Percentiles rank a stretch among this genome's conserved stretches.
phyloP scores from a whole-genome alignment of 1,139 yeast species.

The Blastobotrys illinoisensis region DNA sequence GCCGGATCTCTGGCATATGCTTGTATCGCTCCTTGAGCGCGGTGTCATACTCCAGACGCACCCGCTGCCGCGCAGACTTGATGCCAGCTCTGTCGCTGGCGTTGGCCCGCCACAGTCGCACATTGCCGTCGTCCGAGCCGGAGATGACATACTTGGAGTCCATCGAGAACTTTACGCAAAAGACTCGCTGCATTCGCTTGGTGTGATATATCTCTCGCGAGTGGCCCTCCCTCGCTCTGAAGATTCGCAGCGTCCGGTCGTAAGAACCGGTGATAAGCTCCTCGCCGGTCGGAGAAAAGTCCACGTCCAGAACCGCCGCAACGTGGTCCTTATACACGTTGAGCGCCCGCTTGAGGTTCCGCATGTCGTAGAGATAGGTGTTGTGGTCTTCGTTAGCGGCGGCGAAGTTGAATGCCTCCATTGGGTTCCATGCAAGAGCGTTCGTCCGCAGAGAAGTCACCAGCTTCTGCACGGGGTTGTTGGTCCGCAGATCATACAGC shows the following conservation, averaged over 20 bases:
- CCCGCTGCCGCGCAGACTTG: slow-evolving; percentile 72
- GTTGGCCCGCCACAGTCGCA: slow-evolving; percentile 84
- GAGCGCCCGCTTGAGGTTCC: slow-evolving; percentile 71
- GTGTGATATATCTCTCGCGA: slow-evolving; percentile 94
- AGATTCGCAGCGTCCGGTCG: slow-evolving; percentile 87
- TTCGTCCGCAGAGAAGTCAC: slow-evolving; percentile 80
- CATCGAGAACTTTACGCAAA: slow-evolving; percentile 76
- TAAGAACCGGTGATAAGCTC: slow-evolving; percentile 94
- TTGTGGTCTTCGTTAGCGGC: slow-evolving; percentile 94
- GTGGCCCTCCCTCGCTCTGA: slow-evolving; percentile 73
- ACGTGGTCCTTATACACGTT: slow-evolving; percentile 94
- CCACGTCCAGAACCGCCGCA: slow-evolving; percentile 90
- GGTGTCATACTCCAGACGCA: slow-evolving; percentile 82
- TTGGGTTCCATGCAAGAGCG: slow-evolving; percentile 92
- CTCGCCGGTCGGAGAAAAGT: slow-evolving; percentile 94
- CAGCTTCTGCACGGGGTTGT: slow-evolving; percentile 86
- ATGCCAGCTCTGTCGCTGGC: slow-evolving; percentile 82
- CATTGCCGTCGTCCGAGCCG: slow-evolving; percentile 95
- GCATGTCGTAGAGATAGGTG: slow-evolving; percentile 92
- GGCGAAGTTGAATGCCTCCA: slow-evolving; percentile 93
- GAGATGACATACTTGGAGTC: slow-evolving; percentile 82
- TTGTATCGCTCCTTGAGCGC: slow-evolving; percentile 89
- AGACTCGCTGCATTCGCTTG: slow-evolving; percentile 93
- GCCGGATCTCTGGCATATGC: slow-evolving; percentile 91
- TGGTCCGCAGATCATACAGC: slow-evolving; percentile 86